Conservation (phyloP, 108 stramenopile genomes). For the Chaetoceros muelleri region DNA sequence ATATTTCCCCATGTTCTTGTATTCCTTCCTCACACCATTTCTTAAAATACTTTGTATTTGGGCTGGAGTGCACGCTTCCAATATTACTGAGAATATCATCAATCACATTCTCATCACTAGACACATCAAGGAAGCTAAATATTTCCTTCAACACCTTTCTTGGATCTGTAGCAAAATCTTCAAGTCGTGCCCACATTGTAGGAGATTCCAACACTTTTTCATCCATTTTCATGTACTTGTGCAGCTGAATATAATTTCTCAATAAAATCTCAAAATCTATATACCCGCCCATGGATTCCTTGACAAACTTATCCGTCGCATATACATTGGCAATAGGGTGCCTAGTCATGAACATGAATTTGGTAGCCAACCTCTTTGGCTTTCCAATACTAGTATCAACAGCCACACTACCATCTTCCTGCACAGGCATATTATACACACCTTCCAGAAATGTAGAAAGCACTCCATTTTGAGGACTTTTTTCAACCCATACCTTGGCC, state of each 20-base stretch:
- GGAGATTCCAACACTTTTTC: constrained; percentile 4
- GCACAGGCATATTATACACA: constrained; percentile 7
- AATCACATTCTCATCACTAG: not conserved
- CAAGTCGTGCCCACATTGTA: constrained; percentile 4
- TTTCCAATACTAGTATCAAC: not conserved
- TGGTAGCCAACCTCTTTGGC: constrained; percentile 5
- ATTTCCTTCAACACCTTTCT: constrained; percentile 1
- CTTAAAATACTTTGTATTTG: constrained; percentile 3
- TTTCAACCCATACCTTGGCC: constrained; percentile 12
- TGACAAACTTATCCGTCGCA: not conserved
- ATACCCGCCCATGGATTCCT: constrained; percentile 5
- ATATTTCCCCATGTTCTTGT: constrained; percentile 1
- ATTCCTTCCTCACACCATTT: constrained; percentile 5
- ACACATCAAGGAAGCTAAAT: constrained; percentile 2
- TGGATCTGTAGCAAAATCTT: constrained; percentile 6
- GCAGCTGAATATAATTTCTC: constrained; percentile 9
- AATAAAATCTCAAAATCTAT: constrained; percentile 7
- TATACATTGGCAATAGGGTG: constrained; percentile 14
- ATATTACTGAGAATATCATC: constrained; percentile 1
- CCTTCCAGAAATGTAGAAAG: constrained; percentile 13
- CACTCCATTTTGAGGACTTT: constrained; percentile 14
- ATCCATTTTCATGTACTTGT: constrained; percentile 10
- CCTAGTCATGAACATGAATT: constrained; percentile 12
- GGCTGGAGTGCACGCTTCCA: not conserved
- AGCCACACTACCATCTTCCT: constrained; percentile 5